A percentile compares a stretch with the other conserved stretches of the same genome.
These are phyloP conservation scores for Kuraishia ogatae DNA, from an alignment of 805 yeast species.

Conservation along the genomic window DNA sequence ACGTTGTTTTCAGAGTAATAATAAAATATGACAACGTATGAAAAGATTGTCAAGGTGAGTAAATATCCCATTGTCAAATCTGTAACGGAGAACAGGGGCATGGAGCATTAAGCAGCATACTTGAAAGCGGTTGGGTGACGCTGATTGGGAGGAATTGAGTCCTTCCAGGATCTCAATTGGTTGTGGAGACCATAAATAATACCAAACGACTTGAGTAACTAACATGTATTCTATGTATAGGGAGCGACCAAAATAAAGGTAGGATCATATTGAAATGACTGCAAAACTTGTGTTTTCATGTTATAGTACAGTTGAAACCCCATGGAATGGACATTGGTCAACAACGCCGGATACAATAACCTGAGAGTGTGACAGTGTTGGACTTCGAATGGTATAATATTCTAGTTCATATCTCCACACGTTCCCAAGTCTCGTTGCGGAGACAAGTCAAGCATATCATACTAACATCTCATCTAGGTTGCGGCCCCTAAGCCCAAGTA, in stretches of 20 bases:
- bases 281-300: too few species aligned
- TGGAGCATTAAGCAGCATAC: too few species aligned
- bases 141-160: too few species aligned
- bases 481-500: constrained; percentile 99
- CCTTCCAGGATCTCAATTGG: neutral
- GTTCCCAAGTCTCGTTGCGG: constrained; percentile 3
- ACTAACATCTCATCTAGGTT: constrained; percentile 36
- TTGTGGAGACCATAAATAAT: neutral
- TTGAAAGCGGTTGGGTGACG: too few species aligned
- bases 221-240: constrained; percentile 12
- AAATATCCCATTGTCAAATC: too few species aligned
- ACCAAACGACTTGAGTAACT: neutral
- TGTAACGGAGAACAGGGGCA: neutral
- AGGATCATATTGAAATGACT: constrained; percentile 6
- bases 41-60: constrained; percentile 61
- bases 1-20: neutral
- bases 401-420: constrained; percentile 19
- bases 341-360: too few species aligned
- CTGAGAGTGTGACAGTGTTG: too few species aligned
- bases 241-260: constrained; percentile 64
- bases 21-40: constrained; percentile 48
- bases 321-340: too few species aligned
- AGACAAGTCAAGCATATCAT: neutral
- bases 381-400: neutral
- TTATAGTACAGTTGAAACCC: too few species aligned